phyloP scores from a whole-genome alignment of 257 asterid genomes.

The Echites panduratus region DNA sequence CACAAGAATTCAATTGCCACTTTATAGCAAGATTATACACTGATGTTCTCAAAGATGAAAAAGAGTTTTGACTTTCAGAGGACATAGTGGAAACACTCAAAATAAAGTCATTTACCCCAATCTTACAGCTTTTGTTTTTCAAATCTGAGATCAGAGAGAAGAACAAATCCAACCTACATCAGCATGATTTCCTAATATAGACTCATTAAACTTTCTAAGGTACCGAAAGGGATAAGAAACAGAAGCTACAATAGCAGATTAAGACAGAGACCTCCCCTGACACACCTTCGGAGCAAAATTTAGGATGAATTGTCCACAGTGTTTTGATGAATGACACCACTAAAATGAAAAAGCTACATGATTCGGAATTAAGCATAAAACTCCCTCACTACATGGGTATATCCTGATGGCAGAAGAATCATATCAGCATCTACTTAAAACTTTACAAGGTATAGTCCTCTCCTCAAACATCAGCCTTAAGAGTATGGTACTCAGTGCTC shows the following conservation, averaged over 20 bases:
- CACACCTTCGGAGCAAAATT: neutral
- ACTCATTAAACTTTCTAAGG: neutral
- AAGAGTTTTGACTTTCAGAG: neutral
- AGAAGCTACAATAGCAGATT: neutral
- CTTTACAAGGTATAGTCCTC: neutral
- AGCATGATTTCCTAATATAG: neutral
- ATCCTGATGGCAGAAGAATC: neutral
- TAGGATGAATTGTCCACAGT: neutral
- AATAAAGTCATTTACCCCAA: neutral
- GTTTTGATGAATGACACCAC: neutral
- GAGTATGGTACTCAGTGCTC: neutral
- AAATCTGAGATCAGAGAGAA: neutral
- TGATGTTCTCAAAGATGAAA: neutral
- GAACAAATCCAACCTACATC: neutral
- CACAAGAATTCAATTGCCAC: neutral
- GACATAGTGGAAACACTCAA: no score
- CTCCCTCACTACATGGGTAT: neutral
- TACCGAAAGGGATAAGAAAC: neutral
- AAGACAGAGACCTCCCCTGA: neutral
- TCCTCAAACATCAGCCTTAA: neutral
- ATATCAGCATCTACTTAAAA: neutral
- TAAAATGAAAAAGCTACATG: neutral
- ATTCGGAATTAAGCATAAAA: neutral
- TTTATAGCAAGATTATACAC: neutral
- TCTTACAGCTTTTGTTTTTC: neutral